These are phyloP conservation scores for Chytridium lagenaria DNA, from an alignment of 371 early-diverging fungal genomes.

Conservation along the genomic window DNA sequence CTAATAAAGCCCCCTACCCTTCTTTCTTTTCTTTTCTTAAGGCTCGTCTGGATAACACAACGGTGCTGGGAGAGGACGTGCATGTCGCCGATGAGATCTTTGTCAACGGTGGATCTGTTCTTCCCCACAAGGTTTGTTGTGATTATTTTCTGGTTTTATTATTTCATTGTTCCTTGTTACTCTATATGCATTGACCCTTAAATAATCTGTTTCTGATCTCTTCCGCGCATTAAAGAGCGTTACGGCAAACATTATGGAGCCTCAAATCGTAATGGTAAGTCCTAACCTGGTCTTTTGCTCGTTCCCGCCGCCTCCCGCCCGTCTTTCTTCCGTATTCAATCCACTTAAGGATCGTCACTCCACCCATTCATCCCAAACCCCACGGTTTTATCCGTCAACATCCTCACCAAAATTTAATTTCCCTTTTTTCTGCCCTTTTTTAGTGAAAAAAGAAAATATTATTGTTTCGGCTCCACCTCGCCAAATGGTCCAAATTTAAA, in stretches of 20 bases:
- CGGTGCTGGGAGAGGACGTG: constrained; percentile 96
- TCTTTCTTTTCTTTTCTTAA: too few species aligned
- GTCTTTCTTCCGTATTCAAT: not conserved
- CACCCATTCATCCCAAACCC: too few species aligned
- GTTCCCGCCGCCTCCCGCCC: not conserved
- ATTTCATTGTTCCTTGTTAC: not conserved
- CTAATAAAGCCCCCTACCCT: too few species aligned
- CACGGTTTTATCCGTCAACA: not conserved
- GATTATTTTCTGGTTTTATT: constrained; percentile 17
- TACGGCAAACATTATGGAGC: constrained; percentile 46
- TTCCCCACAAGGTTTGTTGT: constrained; percentile 82
- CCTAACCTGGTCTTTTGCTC: not conserved
- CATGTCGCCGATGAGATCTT: constrained; percentile 85
- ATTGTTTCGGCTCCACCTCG: too few species aligned
- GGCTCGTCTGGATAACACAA: constrained; percentile 87
- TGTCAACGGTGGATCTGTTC: constrained; percentile 93
- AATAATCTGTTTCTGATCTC: not conserved
- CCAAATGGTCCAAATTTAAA: too few species aligned
- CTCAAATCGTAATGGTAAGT: constrained; percentile 38
- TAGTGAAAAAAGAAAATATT: too few species aligned
- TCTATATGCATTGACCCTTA: too few species aligned
- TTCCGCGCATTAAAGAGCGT: constrained; percentile 36
- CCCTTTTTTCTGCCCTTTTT: too few species aligned
- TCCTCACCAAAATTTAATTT: not conserved
- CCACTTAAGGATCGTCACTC: too few species aligned